Conservation (phyloP, 805 yeast genomes). For the Yamadazyma insecticola region DNA sequence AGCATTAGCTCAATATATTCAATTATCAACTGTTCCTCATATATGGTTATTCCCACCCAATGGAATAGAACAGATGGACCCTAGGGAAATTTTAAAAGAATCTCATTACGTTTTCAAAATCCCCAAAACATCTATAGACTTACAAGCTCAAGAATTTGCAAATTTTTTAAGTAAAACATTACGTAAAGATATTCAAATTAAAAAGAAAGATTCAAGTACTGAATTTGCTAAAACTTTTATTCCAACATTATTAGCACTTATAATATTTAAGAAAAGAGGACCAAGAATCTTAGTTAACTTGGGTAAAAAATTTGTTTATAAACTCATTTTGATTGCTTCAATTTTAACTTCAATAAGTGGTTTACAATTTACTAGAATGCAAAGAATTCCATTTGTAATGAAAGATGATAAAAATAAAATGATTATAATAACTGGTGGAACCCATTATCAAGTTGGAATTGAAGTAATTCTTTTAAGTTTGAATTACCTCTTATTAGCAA, state of each 20-base stretch:
- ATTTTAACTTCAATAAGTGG: constrained; percentile 55
- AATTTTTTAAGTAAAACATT: constrained; percentile 46
- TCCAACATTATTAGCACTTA: constrained; percentile 40
- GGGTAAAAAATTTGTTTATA: constrained; percentile 14
- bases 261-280: constrained; percentile 47
- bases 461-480: constrained; percentile 54
- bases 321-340: constrained; percentile 27
- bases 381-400: constrained; percentile 60
- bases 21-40: constrained; percentile 54
- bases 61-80: constrained; percentile 15
- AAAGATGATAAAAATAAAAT: constrained; percentile 47
- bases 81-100: constrained; percentile 19
- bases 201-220: constrained; percentile 33
- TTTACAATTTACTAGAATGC: constrained; percentile 56
- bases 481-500: constrained; percentile 46
- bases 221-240: constrained; percentile 45
- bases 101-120: constrained; percentile 31
- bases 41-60: constrained; percentile 63
- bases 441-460: constrained; percentile 64
- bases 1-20: constrained; percentile 35
- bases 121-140: constrained; percentile 29
- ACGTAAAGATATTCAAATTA: constrained; percentile 39
- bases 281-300: constrained; percentile 16
- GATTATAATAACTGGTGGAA: constrained; percentile 61
- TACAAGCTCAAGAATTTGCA: constrained; percentile 47